phyloP scores from a whole-genome alignment of 192 early-diverging fungal species.

The Coemansia sp. region DNA sequence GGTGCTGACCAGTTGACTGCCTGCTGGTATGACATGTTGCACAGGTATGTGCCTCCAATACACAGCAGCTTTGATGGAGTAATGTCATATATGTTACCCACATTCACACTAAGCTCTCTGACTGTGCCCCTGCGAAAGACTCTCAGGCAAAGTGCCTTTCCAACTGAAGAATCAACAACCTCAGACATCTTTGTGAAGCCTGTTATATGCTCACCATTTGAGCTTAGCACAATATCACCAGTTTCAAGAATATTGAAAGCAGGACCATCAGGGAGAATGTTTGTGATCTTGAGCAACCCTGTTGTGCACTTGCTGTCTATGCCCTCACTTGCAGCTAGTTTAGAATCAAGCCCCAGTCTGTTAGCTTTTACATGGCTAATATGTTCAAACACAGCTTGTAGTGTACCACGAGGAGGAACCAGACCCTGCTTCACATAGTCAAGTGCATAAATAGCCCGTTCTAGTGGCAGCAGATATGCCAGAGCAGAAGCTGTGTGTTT shows the following conservation, averaged over 20 bases:
- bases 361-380: slow-evolving; percentile 60
- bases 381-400: slow-evolving; percentile 69
- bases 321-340: slow-evolving; percentile 52
- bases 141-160: slow-evolving; percentile 49
- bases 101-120: slow-evolving; percentile 41
- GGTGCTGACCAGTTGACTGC: slow-evolving; percentile 41
- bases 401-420: slow-evolving; percentile 67
- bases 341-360: slow-evolving; percentile 11
- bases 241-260: slow-evolving; percentile 61
- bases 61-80: slow-evolving; percentile 81
- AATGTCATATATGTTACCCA: slow-evolving; percentile 69
- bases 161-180: slow-evolving; percentile 63
- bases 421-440: slow-evolving; percentile 56
- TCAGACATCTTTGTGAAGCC: slow-evolving; percentile 64
- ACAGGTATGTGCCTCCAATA: slow-evolving; percentile 73
- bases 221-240: slow-evolving; percentile 70
- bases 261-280: slow-evolving; percentile 67
- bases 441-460: slow-evolving; percentile 66
- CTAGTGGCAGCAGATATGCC: slow-evolving; percentile 69
- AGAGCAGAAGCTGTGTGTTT: slow-evolving; percentile 55
- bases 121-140: slow-evolving; percentile 60
- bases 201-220: slow-evolving; percentile 58
- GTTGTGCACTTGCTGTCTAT: slow-evolving; percentile 60
- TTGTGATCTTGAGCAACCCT: slow-evolving; percentile 66
- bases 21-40: slow-evolving; percentile 70